A percentile compares a stretch with the other conserved stretches of the same genome.
Evolutionary conservation across 352 stramenopile genomes (phyloP).

Genomic region (Phytophthora pisi): DNA sequence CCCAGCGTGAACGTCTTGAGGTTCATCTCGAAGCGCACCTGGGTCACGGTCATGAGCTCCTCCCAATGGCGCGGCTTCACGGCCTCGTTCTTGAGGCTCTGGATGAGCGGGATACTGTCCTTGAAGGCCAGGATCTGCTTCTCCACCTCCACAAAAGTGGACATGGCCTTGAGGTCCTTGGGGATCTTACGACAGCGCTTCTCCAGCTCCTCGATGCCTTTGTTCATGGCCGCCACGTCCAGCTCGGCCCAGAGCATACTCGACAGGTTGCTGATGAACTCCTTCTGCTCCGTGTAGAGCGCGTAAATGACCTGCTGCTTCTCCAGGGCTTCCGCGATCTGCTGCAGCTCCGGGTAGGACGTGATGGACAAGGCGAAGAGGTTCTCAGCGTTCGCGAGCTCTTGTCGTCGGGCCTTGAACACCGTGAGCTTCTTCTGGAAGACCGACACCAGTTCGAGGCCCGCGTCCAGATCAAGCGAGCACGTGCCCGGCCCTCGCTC

Average conservation of each 20-base stretch:
- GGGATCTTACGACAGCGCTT: conserved; percentile 92
- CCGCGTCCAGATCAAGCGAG: conserved; percentile 87
- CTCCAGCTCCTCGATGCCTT: conserved; percentile 93
- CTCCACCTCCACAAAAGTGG: conserved; percentile 92
- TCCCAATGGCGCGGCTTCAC: conserved; percentile 93
- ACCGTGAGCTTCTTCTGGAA: conserved; percentile 83
- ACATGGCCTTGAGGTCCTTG: conserved; percentile 90
- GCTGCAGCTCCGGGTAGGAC: conserved; percentile 90
- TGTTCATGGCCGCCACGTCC: conserved; percentile 91
- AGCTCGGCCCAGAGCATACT: conserved; percentile 94
- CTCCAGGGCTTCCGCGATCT: conserved; percentile 86
- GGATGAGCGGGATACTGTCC: conserved; percentile 93
- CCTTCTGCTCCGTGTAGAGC: conserved; percentile 93
- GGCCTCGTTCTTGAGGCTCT: conserved; percentile 94
- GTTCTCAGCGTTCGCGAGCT: conserved; percentile 95
- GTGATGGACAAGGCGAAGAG: conserved; percentile 93
- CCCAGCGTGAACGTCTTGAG: conserved; percentile 92
- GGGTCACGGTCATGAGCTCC: conserved; percentile 89
- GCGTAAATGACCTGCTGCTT: conserved; percentile 91
- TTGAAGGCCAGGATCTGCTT: conserved; percentile 94
- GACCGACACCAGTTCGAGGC: conserved; percentile 85
- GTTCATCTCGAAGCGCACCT: conserved; percentile 93
- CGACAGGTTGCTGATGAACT: conserved; percentile 90
- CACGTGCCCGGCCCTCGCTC: conserved; percentile 85
- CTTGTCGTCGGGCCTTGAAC: conserved; percentile 81